Evolutionary conservation across 75 land plant species (phyloP), one percentile per base, ranked within the genome.

Genomic region (Selaginella moellendorffii): DNA sequence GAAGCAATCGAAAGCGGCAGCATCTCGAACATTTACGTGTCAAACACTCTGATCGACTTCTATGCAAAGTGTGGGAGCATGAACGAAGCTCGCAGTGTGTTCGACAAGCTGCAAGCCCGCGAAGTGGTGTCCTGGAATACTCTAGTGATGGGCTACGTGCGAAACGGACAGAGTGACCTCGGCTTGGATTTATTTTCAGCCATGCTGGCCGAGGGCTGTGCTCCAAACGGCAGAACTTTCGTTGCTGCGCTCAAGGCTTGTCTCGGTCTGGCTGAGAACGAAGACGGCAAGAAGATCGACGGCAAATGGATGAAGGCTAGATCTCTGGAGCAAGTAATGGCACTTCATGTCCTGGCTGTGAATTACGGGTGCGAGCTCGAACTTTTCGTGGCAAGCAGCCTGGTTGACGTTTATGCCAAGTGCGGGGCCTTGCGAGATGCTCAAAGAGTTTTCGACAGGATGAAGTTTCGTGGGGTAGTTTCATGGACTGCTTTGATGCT

Each of bases 61-160:
- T 86, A 86, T 70, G 69, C 72, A 1, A 86, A 86, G 53, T 77
- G 61, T 17, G 87, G 87, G 17, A 75, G 64, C 1, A 59, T 51
- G 65, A 64, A 14, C 0, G 67, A 14, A 1, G 83, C 83, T 0
- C 23, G 28, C 8, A 18, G 9, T 28, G 63, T 84, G n/a, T 87
- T 84, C 56, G 61, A 73, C 0, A n/a, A 21, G 0, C 77, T 87
- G 75, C 71, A 56, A 0, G n/a, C n/a, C 25, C 63, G 31, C 18
- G 65, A 70, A 18, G 51, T 10, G 18, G 18, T 46, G 18, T 18
- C 10, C 51, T 10, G 14, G 10, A 46, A 18, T 10, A 46, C 18
- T 46, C 14, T 18, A 46, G 51, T 10, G 18, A 46, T 10, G 51
- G 51, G 51, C 10, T 18, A 10, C 18, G 51, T 10, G 18, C 10